Evolutionary conservation across 345 rosid species (phyloP), one percentile per base, ranked within the genome.

Genomic region (Eucalyptus tenuipes): DNA sequence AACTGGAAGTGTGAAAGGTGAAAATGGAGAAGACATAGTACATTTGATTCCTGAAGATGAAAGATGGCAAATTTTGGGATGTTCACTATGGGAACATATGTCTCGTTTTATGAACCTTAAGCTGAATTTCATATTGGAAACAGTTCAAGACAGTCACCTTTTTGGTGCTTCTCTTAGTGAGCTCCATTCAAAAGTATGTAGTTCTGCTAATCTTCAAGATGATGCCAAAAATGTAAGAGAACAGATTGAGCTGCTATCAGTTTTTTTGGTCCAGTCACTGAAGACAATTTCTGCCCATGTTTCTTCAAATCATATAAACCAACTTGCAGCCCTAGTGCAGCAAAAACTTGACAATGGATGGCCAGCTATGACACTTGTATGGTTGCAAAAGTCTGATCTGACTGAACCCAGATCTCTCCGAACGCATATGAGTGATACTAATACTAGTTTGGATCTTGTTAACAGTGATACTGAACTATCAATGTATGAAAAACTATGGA

Each of bases 41-140:
- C 89, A 90, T 88, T 91, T 94, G 87, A 94, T 96, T 92, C 93
- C 96, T 88, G 96, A 93, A 88, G 97, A 95, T 89, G 99, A 95
- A 91, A 97, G 94, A 94, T 93, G 95, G 94, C 92, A 92, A 88
- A 89, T 94, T 45, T 90, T 94, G 66, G 96, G 95, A 87, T 92
- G 90, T 87, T 95, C 96, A 92, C 89, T 95, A 89, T 97, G 99
- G 99, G 94, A 92, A 91, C 98, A 95, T 90, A 90, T 96, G 90
- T 93, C 89, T 86, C 94, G 92, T 88, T 93, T 97, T 86, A 89
- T 90, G 92, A 92, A 94, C 86, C 94, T 92, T 91, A 95, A 95
- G 91, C 90, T 96, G 91, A 90, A 88, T 88, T 90, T 89, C 50
- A 45, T 89, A 37, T 93, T 92, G 71, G 80, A 91, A 88, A 88